A percentile compares a stretch with the other conserved stretches of the same genome.
Evolutionary conservation across 768 basidiomycete species (phyloP).

Genomic region (Cystofilobasidium bisporidii): DNA sequence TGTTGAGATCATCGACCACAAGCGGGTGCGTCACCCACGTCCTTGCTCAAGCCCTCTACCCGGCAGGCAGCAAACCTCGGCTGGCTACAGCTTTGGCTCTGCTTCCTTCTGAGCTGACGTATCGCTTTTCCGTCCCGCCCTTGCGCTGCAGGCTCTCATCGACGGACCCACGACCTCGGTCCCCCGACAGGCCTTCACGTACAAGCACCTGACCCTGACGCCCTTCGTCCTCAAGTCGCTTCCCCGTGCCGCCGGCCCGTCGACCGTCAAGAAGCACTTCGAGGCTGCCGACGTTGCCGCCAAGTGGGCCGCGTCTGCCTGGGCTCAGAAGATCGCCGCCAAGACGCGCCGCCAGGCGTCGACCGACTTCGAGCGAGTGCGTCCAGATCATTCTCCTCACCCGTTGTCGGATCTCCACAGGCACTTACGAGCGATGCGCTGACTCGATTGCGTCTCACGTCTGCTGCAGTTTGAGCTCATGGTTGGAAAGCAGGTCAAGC

Average conservation of each 20-base stretch:
- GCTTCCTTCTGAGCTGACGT: too few relatives aligned
- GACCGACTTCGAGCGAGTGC: slow-evolving; percentile 72
- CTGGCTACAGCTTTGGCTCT: too few relatives aligned
- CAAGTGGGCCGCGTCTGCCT: slow-evolving; percentile 80
- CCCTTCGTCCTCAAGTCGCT: slow-evolving; percentile 70
- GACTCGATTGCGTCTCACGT: too few relatives aligned
- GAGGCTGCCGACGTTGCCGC: slow-evolving; percentile 73
- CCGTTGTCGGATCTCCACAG: too few relatives aligned
- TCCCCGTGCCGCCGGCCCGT: slow-evolving; percentile 75
- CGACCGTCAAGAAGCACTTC: slow-evolving; percentile 70
- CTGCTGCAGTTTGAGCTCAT: not conserved
- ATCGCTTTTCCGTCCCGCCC: not conserved
- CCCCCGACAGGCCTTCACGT: slow-evolving; percentile 82
- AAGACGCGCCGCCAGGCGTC: slow-evolving; percentile 61
- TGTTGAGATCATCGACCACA: slow-evolving; percentile 97
- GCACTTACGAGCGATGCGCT: too few relatives aligned
- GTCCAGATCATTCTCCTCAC: too few relatives aligned
- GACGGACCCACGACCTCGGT: slow-evolving; percentile 88
- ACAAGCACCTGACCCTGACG: slow-evolving; percentile 85
- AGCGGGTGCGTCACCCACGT: slow-evolving; percentile 66
- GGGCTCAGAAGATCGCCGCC: slow-evolving; percentile 79
- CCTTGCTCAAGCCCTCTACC: too few relatives aligned
- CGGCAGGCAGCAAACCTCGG: too few relatives aligned
- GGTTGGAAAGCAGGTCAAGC: slow-evolving; percentile 27
- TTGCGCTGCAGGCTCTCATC: slow-evolving; percentile 68